Evolutionary conservation across 2,329 filamentous ascomycete species (phyloP).

Genomic region (Penicillium sp.): DNA sequence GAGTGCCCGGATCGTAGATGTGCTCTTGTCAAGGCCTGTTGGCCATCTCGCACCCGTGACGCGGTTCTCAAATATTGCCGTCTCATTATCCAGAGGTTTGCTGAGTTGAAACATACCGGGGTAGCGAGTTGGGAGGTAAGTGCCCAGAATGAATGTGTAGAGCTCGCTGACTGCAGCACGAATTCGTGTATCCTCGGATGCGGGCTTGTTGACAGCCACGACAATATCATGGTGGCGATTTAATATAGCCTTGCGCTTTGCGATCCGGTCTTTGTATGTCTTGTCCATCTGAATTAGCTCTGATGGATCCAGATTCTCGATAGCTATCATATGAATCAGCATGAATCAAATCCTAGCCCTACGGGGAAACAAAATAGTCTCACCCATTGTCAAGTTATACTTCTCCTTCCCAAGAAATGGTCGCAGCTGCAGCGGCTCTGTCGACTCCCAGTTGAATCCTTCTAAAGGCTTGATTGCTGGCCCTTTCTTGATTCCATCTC

Average conservation of each 20-base stretch:
- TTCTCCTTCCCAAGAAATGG: constrained; percentile 65
- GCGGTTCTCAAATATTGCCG: constrained; percentile 21
- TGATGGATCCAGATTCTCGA: constrained; percentile 58
- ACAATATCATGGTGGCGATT: constrained; percentile 46
- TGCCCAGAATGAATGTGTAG: constrained; percentile 59
- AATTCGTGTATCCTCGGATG: constrained; percentile 41
- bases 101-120: constrained; percentile 55
- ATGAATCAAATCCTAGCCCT: background rate
- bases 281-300: constrained; percentile 64
- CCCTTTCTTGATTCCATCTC: constrained; percentile 16
- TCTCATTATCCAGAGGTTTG: constrained; percentile 38
- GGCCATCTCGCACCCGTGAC: constrained; percentile 7
- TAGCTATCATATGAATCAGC: constrained; percentile 42
- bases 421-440: constrained; percentile 58
- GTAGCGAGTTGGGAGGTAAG: constrained; percentile 62
- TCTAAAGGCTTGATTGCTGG: constrained; percentile 46
- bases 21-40: background rate
- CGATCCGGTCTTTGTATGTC: constrained; percentile 59
- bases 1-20: constrained; percentile 1
- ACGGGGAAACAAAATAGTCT: constrained; percentile 12
- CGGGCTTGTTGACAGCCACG: constrained; percentile 42
- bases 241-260: constrained; percentile 55
- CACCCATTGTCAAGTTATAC: constrained; percentile 68
- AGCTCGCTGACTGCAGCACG: constrained; percentile 58
- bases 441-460: constrained; percentile 56